Evolutionary conservation across 2,329 filamentous ascomycete genomes (phyloP), one percentile per base, ranked within the genome.

Genomic region (Fusarium xylarioides): DNA sequence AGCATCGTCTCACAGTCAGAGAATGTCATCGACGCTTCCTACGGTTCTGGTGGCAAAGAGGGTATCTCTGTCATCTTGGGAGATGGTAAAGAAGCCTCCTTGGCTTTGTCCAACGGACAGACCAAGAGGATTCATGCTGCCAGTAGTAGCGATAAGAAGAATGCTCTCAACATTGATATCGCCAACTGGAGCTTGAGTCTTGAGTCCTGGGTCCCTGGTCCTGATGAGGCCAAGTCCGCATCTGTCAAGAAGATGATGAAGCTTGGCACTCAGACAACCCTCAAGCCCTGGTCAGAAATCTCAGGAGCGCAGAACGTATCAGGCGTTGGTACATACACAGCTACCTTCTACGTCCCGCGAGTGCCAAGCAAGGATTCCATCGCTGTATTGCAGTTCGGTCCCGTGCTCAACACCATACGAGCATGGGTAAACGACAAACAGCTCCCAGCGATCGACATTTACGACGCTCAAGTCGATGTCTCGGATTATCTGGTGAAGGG

Each of bases 171-270:
- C 28, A 49, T 12, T 1, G 19, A 49, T 5, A 30, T 47, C 14
- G 3, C 6, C 10, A 16, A 47, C 6, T 47, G 26, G 26, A 0
- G n/a, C 4, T 19, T 49, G 26, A 9, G 19, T 0, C 14, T 49
- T 49, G 28, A 49, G 28, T 49, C 46, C 0, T 30, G 46, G 46
- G 46, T 30, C 0, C 46, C 46, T 0, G 19, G 28, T 16, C 46
- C 46, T 2, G 28, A 49, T 19, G 28, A 49, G 10, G 0, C 46
- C 11, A 49, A 49, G 46, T 49, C 26, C 1, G 4, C 14, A 49
- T 49, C 46, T 6, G 10, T n/a, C 14, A 49, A 49, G 10, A 49
- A 49, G 10, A 19, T n/a, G 2, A 49, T 30, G 14, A 30, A 49
- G 0, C 19, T 30, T 11, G 46, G 46, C 14, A 12, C 26, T 49